Evolutionary conservation across 192 early-diverging fungal genomes (phyloP).

Genomic region (Linnemannia elongata): DNA sequence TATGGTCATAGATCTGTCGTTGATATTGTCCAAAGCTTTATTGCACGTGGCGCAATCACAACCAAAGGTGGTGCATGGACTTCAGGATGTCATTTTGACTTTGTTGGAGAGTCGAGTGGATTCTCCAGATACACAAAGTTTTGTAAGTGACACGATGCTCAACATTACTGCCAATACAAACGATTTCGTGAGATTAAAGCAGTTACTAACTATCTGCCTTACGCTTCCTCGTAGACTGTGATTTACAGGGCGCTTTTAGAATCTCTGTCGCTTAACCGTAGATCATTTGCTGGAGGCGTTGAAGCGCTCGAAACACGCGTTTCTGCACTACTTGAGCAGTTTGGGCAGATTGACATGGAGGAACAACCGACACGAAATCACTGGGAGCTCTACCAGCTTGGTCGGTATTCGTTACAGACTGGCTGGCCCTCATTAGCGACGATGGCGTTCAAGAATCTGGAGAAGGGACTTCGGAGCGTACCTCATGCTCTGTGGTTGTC

Average conservation of each 20-base stretch:
- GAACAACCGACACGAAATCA: constrained; percentile 28
- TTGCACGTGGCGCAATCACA: constrained; percentile 28
- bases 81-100: constrained; percentile 14
- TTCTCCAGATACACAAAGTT: constrained; percentile 13
- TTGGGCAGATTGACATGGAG: constrained; percentile 16
- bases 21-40: constrained; percentile 35
- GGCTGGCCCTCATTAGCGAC: constrained; percentile 43
- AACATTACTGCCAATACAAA: neutral
- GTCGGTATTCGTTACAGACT: constrained; percentile 35
- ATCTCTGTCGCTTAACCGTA: neutral
- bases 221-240: constrained; percentile 11
- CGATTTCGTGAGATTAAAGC: neutral
- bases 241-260: constrained; percentile 34
- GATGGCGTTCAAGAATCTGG: constrained; percentile 31
- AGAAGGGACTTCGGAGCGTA: constrained; percentile 17
- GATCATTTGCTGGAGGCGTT: neutral
- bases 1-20: constrained; percentile 16
- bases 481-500: constrained; percentile 35
- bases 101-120: constrained; percentile 15
- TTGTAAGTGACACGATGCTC: constrained; percentile 14
- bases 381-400: constrained; percentile 53
- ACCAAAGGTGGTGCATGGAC: constrained; percentile 4
- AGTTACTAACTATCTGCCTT: neutral
- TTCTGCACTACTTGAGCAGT: constrained; percentile 25
- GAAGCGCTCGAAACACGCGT: constrained; percentile 22